Evolutionary conservation across 2,329 filamentous ascomycete species (phyloP), one percentile per base, ranked within the genome.

Genomic region (Xylaria sp.): DNA sequence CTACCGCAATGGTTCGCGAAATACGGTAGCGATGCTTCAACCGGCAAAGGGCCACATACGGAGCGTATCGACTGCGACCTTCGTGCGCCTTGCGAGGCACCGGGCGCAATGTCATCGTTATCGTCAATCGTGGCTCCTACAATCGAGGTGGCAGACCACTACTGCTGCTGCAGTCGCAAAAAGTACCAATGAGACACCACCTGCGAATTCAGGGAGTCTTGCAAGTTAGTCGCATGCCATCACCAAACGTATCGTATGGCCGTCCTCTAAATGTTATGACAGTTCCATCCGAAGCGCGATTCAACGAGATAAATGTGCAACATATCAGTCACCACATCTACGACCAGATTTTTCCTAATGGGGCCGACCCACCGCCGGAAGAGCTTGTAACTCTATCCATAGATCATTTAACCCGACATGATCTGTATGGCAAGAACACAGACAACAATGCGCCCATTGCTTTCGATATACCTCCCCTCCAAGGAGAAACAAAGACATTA

Each of bases 231-330:
- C 39, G 42, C 41, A 54, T 7, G 39, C 22, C 22, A 24, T 56
- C 18, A 52, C 40, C 29, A 34, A 39, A 4, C n/a, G 40, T 20
- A 22, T 44, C 54, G 39, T 49, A 41, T 19, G 16, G 49, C 34
- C 38, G n/a, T 34, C 5, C 39, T 53, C 58, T 63, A 54, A 63
- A 55, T 54, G 55, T 56, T 18, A 39, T 50, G 19, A 39, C 57
- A 80, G 76, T 82, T 24, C 67, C 74, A 0, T 81, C 83, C 6
- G 74, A 81, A 52, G 79, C 91, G 44, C 86, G 94, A 62, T 91
- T 89, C 77, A 99, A 95, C 74, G 90, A 95, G 63, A 92, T 99
- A 65, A 91, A 91, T 48, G 91, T 99, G 38, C 94, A 99, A 74
- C 93, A 97, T 67, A 78, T 99, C 63, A 97, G 92, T 78, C 80